Evolutionary conservation across 176 grass and related monocot genomes (phyloP), one percentile per base, ranked within the genome.

Genomic region (Oryza punctata): DNA sequence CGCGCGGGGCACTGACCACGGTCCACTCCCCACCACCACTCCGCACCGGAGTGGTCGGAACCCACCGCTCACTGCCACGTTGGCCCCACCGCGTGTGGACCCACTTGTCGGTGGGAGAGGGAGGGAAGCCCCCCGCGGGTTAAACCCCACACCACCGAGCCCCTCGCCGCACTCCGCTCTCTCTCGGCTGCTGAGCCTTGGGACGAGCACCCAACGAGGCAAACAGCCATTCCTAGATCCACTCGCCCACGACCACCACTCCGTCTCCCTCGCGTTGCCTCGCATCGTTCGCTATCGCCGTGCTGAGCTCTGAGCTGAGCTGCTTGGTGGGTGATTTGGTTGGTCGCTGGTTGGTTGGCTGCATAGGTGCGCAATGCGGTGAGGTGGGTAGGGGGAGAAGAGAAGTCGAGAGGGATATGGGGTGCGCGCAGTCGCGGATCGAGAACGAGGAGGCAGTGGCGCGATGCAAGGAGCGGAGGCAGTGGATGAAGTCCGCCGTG

Each of bases 401-500:
- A 45, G 10, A 8, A 46, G 15, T 21, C 35, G 0, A 14, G 29
- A 12, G 35, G 19, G 32, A 72, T 41, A 99, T 99, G 93, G 96
- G 96, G 67, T 99, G 96, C 84, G 93, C 87, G 61, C 96, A 96
- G 83, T 99, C 96, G 77, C 87, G 93, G 83, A 93, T 99, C 81
- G 93, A 99, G 79, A 92, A 99, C 67, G 93, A 96, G 85, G 93
- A 99, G 85, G 85, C 89, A 41, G 96, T 99, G 67, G 85, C 87
- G 83, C 85, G 89, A 11, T 99, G 96, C 85, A 95, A 94, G 89
- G 96, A 96, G 80, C 87, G 93, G 65, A 82, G 93, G 7, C 93
- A 94, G 69, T 72, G 61, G 40, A 99, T 99, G 93, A 94, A 96
- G 83, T 35, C 80, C 32, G 93, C 91, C 45, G 93, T 99, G 4